phyloP scores from a whole-genome alignment of 257 asterid species.

The Nicotiana attenuata region DNA sequence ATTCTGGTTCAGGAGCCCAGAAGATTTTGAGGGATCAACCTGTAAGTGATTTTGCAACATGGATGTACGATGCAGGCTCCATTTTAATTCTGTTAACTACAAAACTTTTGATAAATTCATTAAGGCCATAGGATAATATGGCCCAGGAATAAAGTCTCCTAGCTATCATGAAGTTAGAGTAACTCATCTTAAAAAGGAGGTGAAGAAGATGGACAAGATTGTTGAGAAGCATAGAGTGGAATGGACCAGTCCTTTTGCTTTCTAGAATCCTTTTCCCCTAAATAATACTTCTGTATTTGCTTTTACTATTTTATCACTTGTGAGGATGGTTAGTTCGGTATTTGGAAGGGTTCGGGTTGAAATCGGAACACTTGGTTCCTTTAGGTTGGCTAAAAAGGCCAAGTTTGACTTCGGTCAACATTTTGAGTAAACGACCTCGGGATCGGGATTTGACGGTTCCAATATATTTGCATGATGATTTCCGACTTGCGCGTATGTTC shows the following conservation, averaged over 20 bases:
- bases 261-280: too few species aligned
- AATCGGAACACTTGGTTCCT: too few species aligned
- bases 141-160: background rate
- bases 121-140: background rate
- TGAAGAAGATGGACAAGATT: background rate
- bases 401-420: too few species aligned
- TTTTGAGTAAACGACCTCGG: too few species aligned
- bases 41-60: background rate
- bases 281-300: too few species aligned
- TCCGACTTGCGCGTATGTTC: too few species aligned
- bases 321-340: too few species aligned
- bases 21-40: background rate
- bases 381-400: too few species aligned
- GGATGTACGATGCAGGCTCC: background rate
- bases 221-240: background rate
- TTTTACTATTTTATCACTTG: too few species aligned
- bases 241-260: background rate
- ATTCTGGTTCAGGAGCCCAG: background rate
- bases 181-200: background rate
- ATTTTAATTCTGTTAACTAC: background rate
- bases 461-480: too few species aligned
- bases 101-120: background rate
- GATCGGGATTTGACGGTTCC: too few species aligned
- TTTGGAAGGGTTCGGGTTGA: too few species aligned
- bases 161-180: background rate